These are phyloP conservation scores for Hemisphaericaspora subhashii DNA, from an alignment of 1,139 yeast species.

Conservation along the genomic window DNA sequence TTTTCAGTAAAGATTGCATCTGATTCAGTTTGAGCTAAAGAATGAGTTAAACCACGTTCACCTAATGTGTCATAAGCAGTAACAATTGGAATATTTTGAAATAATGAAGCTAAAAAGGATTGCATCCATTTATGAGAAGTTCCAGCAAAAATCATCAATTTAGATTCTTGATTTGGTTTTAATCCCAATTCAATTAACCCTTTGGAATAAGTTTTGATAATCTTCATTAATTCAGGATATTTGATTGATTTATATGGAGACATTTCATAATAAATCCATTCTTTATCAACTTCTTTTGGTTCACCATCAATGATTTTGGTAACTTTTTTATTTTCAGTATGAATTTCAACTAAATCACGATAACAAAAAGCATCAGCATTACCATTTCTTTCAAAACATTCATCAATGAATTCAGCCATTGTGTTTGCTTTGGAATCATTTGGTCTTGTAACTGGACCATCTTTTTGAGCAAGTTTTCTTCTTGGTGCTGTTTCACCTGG, in stretches of 20 bases:
- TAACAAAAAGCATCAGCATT: slow-evolving; percentile 66
- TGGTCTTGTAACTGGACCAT: slow-evolving; percentile 59
- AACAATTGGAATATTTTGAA: slow-evolving; percentile 82
- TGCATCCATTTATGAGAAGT: slow-evolving; percentile 92
- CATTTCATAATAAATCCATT: slow-evolving; percentile 84
- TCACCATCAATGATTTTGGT: slow-evolving; percentile 80
- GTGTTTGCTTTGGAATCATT: slow-evolving; percentile 60
- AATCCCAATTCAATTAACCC: slow-evolving; percentile 81
- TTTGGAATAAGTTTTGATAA: slow-evolving; percentile 60
- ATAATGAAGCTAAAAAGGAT: slow-evolving; percentile 71
- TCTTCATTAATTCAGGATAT: slow-evolving; percentile 54
- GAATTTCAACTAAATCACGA: slow-evolving; percentile 73
- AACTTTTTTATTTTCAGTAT: slow-evolving; percentile 72
- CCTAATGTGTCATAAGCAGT: slow-evolving; percentile 98
- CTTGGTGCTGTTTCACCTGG: slow-evolving; percentile 92
- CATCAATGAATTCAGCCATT: slow-evolving; percentile 67
- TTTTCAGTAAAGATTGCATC: slow-evolving; percentile 83
- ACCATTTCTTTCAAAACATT: slow-evolving; percentile 60
- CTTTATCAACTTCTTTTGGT: slow-evolving; percentile 69
- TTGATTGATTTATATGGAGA: slow-evolving; percentile 68
- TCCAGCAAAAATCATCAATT: slow-evolving; percentile 80
- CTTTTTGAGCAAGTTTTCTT: slow-evolving; percentile 64
- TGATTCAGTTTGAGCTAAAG: slow-evolving; percentile 78
- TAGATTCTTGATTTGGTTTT: slow-evolving; percentile 57
- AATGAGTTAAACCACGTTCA: slow-evolving; percentile 85